Conservation (phyloP, 2,329 filamentous ascomycete genomes). For the Teratosphaeria pseudoeucalypti region DNA sequence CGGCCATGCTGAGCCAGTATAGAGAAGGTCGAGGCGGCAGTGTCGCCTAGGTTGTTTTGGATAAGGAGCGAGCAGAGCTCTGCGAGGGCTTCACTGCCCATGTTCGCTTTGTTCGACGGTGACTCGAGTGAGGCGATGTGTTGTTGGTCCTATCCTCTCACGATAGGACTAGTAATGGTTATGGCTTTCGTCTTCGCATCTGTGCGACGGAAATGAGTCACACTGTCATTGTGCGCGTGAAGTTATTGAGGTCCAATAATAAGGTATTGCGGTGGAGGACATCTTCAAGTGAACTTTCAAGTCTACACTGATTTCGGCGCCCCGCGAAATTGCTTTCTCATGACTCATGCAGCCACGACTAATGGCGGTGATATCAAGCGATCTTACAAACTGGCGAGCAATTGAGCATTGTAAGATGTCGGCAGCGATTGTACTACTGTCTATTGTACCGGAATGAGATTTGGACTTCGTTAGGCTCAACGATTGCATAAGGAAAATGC, state of each 20-base stretch:
- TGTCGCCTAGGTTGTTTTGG: constrained; percentile 76
- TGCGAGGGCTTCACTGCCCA: not conserved
- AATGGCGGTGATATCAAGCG: not conserved
- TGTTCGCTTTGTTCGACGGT: not conserved
- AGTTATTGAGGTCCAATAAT: not conserved
- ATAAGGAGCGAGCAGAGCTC: constrained; percentile 88
- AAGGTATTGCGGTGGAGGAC: not conserved
- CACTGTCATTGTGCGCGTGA: not conserved
- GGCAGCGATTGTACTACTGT: not conserved
- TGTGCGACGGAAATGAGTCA: not conserved
- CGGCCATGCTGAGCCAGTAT: constrained; percentile 70
- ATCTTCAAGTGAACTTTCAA: not conserved
- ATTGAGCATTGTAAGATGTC: not conserved
- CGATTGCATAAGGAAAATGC: too few relatives aligned
- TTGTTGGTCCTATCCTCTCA: not conserved
- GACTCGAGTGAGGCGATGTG: not conserved
- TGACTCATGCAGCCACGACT: not conserved
- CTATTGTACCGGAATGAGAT: too few relatives aligned
- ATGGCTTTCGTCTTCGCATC: not conserved
- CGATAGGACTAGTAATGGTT: not conserved
- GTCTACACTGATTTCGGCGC: not conserved
- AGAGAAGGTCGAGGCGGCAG: constrained; percentile 70
- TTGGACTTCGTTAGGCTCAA: too few relatives aligned
- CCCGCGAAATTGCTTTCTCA: not conserved
- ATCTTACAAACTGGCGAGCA: too few relatives aligned